Conservation (phyloP, 306 rosid genomes). For the Styphnolobium japonicum region DNA sequence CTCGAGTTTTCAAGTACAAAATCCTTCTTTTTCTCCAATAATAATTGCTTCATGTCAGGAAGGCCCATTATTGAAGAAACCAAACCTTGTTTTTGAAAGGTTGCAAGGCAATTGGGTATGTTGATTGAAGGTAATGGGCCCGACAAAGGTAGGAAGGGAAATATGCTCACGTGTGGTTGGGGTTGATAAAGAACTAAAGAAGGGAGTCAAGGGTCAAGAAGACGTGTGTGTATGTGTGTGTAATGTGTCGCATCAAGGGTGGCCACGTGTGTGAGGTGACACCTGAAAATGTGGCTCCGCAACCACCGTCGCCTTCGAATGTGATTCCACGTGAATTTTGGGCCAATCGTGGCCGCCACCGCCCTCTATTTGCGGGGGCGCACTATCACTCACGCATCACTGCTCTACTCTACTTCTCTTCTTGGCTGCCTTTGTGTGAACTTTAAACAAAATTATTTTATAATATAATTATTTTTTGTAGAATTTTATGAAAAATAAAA, state of each 20-base stretch:
- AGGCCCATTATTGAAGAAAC: background rate
- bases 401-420: no score
- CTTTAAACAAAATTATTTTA: no score
- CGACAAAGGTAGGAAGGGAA: constrained; percentile 32
- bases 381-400: no score
- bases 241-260: background rate
- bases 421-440: no score
- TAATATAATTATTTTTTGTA: no score
- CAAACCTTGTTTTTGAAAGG: background rate
- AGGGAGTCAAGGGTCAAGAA: background rate
- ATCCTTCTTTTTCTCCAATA: background rate
- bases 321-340: background rate
- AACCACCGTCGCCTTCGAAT: no score
- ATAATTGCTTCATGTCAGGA: background rate
- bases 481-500: no score
- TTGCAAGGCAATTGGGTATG: background rate
- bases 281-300: background rate
- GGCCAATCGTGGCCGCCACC: background rate
- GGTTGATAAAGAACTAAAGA: background rate
- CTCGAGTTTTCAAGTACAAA: background rate
- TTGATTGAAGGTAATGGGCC: constrained; percentile 37
- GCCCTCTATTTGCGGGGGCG: no score
- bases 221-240: constrained; percentile 39
- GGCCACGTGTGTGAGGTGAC: constrained; percentile 45
- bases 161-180: constrained; percentile 48